A percentile compares a stretch with the other conserved stretches of the same genome.
These are phyloP conservation scores for Albatrellus ellisii DNA, from an alignment of 768 basidiomycete species.

Conservation along the genomic window DNA sequence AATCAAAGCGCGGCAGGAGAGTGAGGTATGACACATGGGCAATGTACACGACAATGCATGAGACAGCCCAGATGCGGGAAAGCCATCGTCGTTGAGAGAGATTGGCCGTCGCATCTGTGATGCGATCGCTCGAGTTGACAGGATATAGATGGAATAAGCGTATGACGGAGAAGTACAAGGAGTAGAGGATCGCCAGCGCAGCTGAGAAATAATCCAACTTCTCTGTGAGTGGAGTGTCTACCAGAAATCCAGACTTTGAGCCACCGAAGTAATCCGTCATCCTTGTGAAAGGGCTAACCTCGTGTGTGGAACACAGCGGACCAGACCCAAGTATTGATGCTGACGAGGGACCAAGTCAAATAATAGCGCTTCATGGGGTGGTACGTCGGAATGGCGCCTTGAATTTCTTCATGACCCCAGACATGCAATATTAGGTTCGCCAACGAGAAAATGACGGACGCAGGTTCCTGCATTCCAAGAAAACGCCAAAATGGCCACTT, in stretches of 20 bases:
- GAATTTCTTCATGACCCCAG: conserved; percentile 39
- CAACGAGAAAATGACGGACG: conserved; percentile 83
- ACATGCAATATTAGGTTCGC: conserved; percentile 71
- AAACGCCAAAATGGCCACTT: conserved; percentile 96
- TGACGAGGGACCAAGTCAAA: conserved; percentile 48
- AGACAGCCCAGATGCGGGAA: conserved; percentile 29
- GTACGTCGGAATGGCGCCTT: conserved; percentile 28
- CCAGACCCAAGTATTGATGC: conserved; percentile 90
- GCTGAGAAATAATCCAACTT: conserved; percentile 94
- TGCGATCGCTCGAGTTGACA: conserved; percentile 10
- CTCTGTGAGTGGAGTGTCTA: conserved; percentile 76
- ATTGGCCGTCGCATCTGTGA: too few relatives aligned
- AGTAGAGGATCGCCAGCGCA: conserved; percentile 68
- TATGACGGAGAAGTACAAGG: conserved; percentile 64
- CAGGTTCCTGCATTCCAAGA: conserved; percentile 87
- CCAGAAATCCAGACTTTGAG: neutral
- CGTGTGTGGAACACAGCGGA: conserved; percentile 85
- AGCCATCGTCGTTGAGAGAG: too few relatives aligned
- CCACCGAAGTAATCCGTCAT: neutral
- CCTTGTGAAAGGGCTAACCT: conserved; percentile 34
- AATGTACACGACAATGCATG: conserved; percentile 44
- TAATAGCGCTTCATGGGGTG: conserved; percentile 69
- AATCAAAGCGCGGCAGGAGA: conserved; percentile 72
- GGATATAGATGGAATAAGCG: conserved; percentile 70
- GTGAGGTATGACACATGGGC: conserved; percentile 72